Evolutionary conservation across 2,329 filamentous ascomycete genomes (phyloP).

Genomic region (Ustulina deusta): DNA sequence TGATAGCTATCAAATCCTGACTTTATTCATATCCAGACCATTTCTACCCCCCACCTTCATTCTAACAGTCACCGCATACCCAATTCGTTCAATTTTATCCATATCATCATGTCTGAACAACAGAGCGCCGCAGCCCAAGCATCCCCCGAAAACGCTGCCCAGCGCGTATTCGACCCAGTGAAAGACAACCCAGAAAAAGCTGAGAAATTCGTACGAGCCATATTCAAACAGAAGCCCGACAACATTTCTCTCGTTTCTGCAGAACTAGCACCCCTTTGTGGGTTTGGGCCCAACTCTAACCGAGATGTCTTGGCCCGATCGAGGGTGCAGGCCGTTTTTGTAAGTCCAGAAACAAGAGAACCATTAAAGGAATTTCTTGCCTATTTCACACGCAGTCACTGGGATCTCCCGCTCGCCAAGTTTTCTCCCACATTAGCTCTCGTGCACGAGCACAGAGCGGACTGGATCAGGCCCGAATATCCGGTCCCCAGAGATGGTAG

Average conservation of each 20-base stretch:
- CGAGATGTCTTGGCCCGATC: constrained; percentile 34
- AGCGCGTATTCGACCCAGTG: constrained; percentile 20
- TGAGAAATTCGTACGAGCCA: constrained; percentile 32
- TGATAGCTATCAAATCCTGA: neutral
- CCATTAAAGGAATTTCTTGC: constrained; percentile 40
- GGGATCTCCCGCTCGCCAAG: constrained; percentile 38
- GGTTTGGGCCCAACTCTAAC: constrained; percentile 38
- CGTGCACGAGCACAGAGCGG: constrained; percentile 13
- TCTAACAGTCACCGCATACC: neutral
- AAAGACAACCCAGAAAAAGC: constrained; percentile 39
- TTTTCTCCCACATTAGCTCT: constrained; percentile 33
- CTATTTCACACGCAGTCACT: constrained; percentile 30
- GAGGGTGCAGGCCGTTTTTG: constrained; percentile 42
- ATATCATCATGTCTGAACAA: neutral
- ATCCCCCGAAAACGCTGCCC: neutral
- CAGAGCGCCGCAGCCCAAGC: neutral
- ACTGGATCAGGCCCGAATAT: neutral
- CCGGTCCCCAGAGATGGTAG: constrained; percentile 15
- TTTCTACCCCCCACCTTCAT: neutral
- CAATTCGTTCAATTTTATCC: neutral
- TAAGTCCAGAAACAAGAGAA: constrained; percentile 32
- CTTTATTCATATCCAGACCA: too few species aligned
- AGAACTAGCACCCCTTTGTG: constrained; percentile 43
- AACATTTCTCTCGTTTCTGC: constrained; percentile 39
- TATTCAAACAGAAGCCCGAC: constrained; percentile 38